Base-by-base conservation (phyloP, 2,329 filamentous ascomycete species). In the Cercospora sp. region DNA sequence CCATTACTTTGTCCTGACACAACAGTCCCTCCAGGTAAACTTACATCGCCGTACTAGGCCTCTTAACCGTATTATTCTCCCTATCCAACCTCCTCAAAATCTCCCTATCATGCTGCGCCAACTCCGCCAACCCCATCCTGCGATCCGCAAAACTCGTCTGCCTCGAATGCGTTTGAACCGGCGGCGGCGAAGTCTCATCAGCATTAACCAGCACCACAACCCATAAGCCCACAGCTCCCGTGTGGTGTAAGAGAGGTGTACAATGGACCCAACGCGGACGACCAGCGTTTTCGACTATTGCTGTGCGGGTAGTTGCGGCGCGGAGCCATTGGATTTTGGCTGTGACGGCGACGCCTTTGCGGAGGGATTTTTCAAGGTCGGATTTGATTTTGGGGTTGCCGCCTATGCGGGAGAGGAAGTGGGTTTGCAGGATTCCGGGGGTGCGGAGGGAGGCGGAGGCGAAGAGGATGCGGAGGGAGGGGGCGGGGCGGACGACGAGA, bases 191-290 rank as follows among this genome's bases (percentile, higher is more conserved):
- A 13, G 53, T 18, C 26, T 68, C 66, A 40, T 62, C 62, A 1
- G 51, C 62, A 12, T 62, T 23, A 0, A 92, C 87, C 16, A 93
- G 82, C 0, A 93, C 84, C 5, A 93, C 84, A 88, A 93, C 91
- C 91, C 90, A 93, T 0, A 92, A 89, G 13, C 91, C 91, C 0
- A 93, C 87, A 3, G 85, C 81, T 1, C 89, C 88, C 69, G 88
- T 88, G 42, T 84, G 83, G 3, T 90, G 90, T 2, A 91, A 79
- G 5, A 93, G 80, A 3, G 91, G 91, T n/a, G 90, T 93, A 74
- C 89, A 91, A 76, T 93, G 91, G 30, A 93, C 89, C 90, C 90
- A 93, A 60, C 90, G 84, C 51, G 86, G 84, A n/a, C 89, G 84
- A 0, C 90, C 90, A 42, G 86, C 81, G 23, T 82, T 84, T n/a